Evolutionary conservation across 257 asterid species (phyloP), one percentile per base, ranked within the genome.

Genomic region (Solanum clarkiae): DNA sequence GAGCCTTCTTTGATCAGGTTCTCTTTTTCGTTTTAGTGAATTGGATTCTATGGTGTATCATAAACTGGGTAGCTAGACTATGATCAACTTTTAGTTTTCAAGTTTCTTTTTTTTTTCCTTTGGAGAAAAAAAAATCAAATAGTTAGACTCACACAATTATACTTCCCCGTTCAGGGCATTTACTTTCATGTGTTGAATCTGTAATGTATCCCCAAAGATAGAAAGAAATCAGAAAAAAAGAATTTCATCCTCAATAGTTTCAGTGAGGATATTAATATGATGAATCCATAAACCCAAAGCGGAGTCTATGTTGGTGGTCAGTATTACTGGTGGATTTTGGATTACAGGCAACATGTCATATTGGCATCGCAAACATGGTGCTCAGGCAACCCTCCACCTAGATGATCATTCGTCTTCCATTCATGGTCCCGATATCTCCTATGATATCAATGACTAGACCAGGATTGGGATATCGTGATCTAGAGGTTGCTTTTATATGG

Each of bases 341-440:
- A 75, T 47, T 47, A 8, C 81, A 47, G 62, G 62, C 59, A 75
- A 72, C 56, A n/a, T n/a, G 29, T 45, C 99, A 94, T 92, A 88
- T 96, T 96, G 9, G 98, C 97, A 86, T 96, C 92, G 90, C 95
- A 94, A 84, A 96, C 94, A 80, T 95, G 99, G 87, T 96, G 99
- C 90, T 96, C 94, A 36, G 99, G 99, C 77, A 96, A 90, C 79
- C 98, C 99, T 75, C 98, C 98, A 45, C 98, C 99, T 17, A 95
- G 98, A 95, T 90, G 79, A 96, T 90, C 93, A 94, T 90, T 82
- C 94, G 98, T 2, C 94, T 94, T 32, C 93, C 88, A 59, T 95
- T 93, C 94, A 93, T 92, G 66, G 92, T 95, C 89, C 97, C 88
- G 83, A 96, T 93, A 91, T 94, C 99, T 96, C 91, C 96, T 69